These are phyloP conservation scores for Populus simonii DNA, from an alignment of 345 rosid species.

Conservation along the genomic window DNA sequence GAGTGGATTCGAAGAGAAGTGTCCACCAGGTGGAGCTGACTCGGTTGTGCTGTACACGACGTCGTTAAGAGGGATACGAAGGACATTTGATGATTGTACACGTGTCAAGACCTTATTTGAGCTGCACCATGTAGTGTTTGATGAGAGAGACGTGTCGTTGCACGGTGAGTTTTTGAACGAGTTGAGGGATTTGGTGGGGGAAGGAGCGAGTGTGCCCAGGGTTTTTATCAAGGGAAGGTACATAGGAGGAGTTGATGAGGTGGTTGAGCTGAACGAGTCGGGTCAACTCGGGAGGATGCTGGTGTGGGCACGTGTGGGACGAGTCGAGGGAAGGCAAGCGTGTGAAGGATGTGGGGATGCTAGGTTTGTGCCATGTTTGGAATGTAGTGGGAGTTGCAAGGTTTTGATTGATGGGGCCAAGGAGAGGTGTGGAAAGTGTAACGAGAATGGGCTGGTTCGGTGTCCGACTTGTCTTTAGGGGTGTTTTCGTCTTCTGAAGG, in stretches of 20 bases:
- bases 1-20: conserved; percentile 62
- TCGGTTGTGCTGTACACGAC: conserved; percentile 80
- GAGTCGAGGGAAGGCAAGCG: conserved; percentile 60
- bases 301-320: conserved; percentile 59
- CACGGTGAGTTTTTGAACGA: conserved; percentile 69
- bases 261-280: conserved; percentile 63
- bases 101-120: conserved; percentile 53
- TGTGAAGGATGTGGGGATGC: conserved; percentile 94
- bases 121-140: conserved; percentile 54
- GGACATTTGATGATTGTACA: conserved; percentile 71
- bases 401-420: conserved; percentile 45
- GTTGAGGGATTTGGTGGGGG: conserved; percentile 53
- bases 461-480: conserved; percentile 60
- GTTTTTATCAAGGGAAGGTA: conserved; percentile 83
- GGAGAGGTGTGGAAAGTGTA: conserved; percentile 68
- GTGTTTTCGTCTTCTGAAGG: not conserved
- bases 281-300: conserved; percentile 66
- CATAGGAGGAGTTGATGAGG: conserved; percentile 73
- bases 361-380: conserved; percentile 79
- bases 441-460: conserved; percentile 77
- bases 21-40: conserved; percentile 72
- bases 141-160: conserved; percentile 86
- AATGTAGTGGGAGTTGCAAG: conserved; percentile 87
- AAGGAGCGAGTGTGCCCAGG: conserved; percentile 58
- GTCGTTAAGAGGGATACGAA: conserved; percentile 78